Base-by-base conservation (phyloP, 805 yeast species). In the Metschnikowia orientalis region DNA sequence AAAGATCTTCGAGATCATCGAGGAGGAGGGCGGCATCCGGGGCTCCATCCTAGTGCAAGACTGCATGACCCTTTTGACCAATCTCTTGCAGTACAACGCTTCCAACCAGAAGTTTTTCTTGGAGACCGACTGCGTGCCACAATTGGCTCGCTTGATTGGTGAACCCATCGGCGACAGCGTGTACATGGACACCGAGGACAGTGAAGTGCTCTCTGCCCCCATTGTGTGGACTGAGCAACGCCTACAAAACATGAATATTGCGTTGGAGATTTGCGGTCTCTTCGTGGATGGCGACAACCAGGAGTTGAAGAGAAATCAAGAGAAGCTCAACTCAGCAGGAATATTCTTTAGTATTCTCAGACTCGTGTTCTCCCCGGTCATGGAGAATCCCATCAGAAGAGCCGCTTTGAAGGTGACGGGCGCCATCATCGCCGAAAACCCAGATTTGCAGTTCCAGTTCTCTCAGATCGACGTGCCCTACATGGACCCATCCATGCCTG, bases 21-120 rank as follows among this genome's bases (percentile, higher is more conserved):
- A 76, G 10, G 83, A 78, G 42, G 97, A 89, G 56, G 96, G 95
- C 19, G 95, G 95, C 3, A 70, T 87, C 10, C 71, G 88, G 33
- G 97, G 95, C 7, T 86, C 92, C 12, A 70, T 87, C 20, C 77
- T 87, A n/a, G 95, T 89, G 6, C 92, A 85, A 52, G 97, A 92
- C 57, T 85, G 95, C 55, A 62, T 94, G 34, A 75, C 87, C 0
- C 61, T 92, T 28, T 64, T 90, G 6, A 70, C 81, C 11, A 83
- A 81, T 48, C 66, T 92, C 26, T 59, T 92, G 30, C 76, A 76
- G 42, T 88, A 80, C 57, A 92, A 90, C 53, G 81, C 90, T 1
- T 79, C 95, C 2, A 94, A 92, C 56, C 99, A 92, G 54, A 84
- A 81, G 38, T 70, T 80, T 34, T 94, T 94, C 50, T 57, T 89